Conservation (phyloP, 2,329 filamentous ascomycete species). For the Ilyonectria sp. region DNA sequence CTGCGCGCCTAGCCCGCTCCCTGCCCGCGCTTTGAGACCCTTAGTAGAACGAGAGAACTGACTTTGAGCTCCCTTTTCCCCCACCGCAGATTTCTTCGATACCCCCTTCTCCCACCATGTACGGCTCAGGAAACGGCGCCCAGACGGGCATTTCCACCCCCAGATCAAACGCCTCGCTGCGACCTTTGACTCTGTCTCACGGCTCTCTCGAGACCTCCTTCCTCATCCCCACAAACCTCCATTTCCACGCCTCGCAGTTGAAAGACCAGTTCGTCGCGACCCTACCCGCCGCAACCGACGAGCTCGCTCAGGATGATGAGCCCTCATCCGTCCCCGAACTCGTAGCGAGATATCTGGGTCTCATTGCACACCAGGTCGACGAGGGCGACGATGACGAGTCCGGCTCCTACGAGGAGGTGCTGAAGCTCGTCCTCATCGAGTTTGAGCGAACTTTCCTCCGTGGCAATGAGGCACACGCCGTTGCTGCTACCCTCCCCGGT, state of each 20-base stretch:
- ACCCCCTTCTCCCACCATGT: slow-evolving; percentile 76
- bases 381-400: slow-evolving; percentile 92
- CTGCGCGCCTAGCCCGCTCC: background rate
- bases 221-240: slow-evolving; percentile 92
- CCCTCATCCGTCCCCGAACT: slow-evolving; percentile 96
- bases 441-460: slow-evolving; percentile 96
- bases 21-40: slow-evolving; percentile 10
- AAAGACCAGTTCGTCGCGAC: slow-evolving; percentile 91
- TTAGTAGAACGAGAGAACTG: slow-evolving; percentile 29
- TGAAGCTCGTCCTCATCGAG: slow-evolving; percentile 93
- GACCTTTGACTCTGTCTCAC: slow-evolving; percentile 91
- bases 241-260: slow-evolving; percentile 95
- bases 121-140: slow-evolving; percentile 85
- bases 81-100: slow-evolving; percentile 56
- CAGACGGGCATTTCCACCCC: slow-evolving; percentile 98
- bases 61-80: slow-evolving; percentile 31
- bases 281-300: slow-evolving; percentile 92
- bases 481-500: slow-evolving; percentile 88
- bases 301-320: slow-evolving; percentile 98
- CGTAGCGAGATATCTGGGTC: slow-evolving; percentile 93
- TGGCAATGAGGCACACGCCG: slow-evolving; percentile 95
- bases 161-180: slow-evolving; percentile 91
- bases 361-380: slow-evolving; percentile 89
- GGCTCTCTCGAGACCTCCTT: slow-evolving; percentile 97
- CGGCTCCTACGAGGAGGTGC: slow-evolving; percentile 91